Conservation (phyloP, 805 yeast genomes). For the Candida sanyiensis region DNA sequence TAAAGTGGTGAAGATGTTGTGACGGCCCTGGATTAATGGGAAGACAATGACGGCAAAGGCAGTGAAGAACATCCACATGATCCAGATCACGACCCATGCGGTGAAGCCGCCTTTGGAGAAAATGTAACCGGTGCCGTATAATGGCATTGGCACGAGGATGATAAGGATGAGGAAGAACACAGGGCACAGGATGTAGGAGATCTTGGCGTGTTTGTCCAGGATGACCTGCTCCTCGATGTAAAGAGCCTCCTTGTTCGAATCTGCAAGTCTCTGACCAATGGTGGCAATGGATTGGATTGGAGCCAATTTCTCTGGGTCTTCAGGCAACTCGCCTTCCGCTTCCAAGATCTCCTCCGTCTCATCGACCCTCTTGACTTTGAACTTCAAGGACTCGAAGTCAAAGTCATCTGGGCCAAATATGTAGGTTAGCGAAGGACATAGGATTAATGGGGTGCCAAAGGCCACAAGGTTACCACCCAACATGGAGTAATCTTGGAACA, state of each 20-base stretch:
- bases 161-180: conserved; percentile 57
- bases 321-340: conserved; percentile 31
- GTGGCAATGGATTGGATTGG: conserved; percentile 30
- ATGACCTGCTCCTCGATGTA: conserved; percentile 46
- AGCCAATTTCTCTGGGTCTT: conserved; percentile 21
- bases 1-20: conserved; percentile 53
- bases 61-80: conserved; percentile 74
- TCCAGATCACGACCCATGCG: conserved; percentile 81
- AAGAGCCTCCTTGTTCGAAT: conserved; percentile 19
- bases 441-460: conserved; percentile 60
- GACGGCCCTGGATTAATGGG: conserved; percentile 73
- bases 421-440: conserved; percentile 60
- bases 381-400: conserved; percentile 61
- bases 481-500: conserved; percentile 89
- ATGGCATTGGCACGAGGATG: conserved; percentile 90
- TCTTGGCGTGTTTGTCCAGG: conserved; percentile 52
- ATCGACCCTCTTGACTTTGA: conserved; percentile 54
- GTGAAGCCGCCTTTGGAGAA: conserved; percentile 75
- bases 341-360: conserved; percentile 59
- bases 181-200: conserved; percentile 56
- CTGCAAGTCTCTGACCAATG: conserved; percentile 26
- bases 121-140: conserved; percentile 77
- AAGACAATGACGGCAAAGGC: conserved; percentile 57
- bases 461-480: conserved; percentile 85
- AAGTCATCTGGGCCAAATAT: conserved; percentile 69